A percentile compares a stretch with the other conserved stretches of the same genome.
phyloP scores from a whole-genome alignment of 495 filamentous ascomycete species.

The Aspergillus egyptiacus region DNA sequence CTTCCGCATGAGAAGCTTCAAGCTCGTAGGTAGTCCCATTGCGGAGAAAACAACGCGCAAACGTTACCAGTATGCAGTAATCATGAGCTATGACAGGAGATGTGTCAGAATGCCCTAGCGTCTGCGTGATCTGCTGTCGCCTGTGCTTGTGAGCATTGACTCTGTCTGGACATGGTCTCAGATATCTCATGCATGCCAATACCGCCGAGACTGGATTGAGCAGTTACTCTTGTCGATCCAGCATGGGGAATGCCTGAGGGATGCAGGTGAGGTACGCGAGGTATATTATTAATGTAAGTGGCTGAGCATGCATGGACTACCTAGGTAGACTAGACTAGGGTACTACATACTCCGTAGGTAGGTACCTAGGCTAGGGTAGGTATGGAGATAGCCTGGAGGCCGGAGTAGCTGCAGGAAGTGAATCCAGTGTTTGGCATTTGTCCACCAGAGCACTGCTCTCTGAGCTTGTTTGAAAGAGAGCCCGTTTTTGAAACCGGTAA shows the following conservation, averaged over 20 bases:
- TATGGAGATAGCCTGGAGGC: no score
- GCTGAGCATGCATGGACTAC: background rate
- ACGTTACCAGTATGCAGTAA: background rate
- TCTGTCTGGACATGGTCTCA: background rate
- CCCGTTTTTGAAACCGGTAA: no score
- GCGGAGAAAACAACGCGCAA: background rate
- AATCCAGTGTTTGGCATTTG: no score
- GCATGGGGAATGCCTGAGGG: background rate
- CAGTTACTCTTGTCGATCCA: background rate
- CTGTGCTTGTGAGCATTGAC: background rate
- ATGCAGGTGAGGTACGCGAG: no score
- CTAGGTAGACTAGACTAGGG: no score
- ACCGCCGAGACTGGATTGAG: background rate
- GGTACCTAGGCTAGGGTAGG: no score
- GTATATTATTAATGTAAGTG: no score
- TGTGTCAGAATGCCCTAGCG: background rate
- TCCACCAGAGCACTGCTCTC: no score
- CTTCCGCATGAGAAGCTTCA: background rate
- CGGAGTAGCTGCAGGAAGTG: no score
- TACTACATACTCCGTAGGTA: no score
- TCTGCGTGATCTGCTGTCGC: background rate
- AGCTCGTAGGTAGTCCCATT: slow-evolving; percentile 6
- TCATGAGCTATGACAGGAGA: background rate
- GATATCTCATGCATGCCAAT: background rate
- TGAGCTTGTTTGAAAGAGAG: no score